phyloP scores from a whole-genome alignment of 139 green algal species.

The Raphidocelis subcapitata region DNA sequence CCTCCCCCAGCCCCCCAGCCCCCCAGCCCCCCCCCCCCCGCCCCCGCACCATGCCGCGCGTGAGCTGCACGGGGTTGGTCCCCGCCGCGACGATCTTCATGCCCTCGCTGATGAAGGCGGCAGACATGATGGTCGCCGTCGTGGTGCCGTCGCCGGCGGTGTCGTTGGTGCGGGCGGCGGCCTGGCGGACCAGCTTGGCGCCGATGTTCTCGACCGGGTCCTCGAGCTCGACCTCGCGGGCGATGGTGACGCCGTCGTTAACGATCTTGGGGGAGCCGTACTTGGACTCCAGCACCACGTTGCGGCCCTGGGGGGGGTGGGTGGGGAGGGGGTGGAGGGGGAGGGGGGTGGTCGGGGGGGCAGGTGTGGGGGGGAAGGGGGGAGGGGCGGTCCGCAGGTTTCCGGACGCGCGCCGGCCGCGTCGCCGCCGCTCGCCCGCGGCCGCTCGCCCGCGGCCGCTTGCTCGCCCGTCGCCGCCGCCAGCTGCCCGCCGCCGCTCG shows the following conservation, averaged over 20 bases:
- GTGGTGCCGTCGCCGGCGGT: conserved; percentile 98
- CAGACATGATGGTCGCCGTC: conserved; percentile 96
- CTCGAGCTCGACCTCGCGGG: conserved; percentile 95
- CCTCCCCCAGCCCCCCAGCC: too few species aligned
- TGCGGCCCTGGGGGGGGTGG: conserved; percentile 71
- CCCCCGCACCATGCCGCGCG: conserved; percentile 93
- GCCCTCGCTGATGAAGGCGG: conserved; percentile 96
- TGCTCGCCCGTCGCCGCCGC: too few species aligned
- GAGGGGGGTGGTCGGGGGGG: too few species aligned
- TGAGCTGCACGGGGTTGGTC: conserved; percentile 96
- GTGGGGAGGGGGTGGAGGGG: too few species aligned
- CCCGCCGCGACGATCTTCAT: conserved; percentile 95
- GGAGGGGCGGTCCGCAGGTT: too few species aligned
- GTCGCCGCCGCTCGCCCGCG: too few species aligned
- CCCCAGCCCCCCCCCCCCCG: conserved; percentile 51
- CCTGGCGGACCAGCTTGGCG: conserved; percentile 96
- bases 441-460: too few species aligned
- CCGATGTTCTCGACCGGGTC: conserved; percentile 99
- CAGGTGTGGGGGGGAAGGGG: too few species aligned
- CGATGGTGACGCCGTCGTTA: conserved; percentile 98
- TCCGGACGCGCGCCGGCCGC: too few species aligned
- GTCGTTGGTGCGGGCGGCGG: conserved; percentile 95
- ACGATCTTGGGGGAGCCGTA: conserved; percentile 99
- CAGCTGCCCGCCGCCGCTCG: too few species aligned
- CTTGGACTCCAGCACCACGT: conserved; percentile 99